Base-by-base conservation (phyloP, 768 basidiomycete species). In the Royoungia palumana region DNA sequence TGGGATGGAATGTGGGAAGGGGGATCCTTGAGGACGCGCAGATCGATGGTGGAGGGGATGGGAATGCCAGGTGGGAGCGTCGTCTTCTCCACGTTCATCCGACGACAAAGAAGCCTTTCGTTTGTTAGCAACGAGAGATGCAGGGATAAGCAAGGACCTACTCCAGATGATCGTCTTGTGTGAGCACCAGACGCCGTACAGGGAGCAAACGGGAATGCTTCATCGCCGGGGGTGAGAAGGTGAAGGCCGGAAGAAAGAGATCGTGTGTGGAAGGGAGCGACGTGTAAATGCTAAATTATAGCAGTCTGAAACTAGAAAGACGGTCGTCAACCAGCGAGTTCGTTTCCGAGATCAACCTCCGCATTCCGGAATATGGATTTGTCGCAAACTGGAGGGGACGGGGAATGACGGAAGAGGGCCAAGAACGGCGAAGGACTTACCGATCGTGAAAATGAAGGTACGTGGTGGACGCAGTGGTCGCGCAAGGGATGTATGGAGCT, bases 1-100 rank as follows among this genome's bases (percentile, higher is more conserved):
- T 85, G 83, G 4, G 81, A 83, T 34, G 83, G 82, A 54, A 73
- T 64, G 44, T 70, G 71, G 6, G 72, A 12, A 32, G 13, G 30
- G 14, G 30, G 71, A 41, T 75, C 70, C 47, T 69, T 74, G 11
- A 72, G 53, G 44, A 80, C 68, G 20, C 69, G 70, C 66, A 83
- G 73, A 52, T 78, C 73, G 48, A 82, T 68, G 2, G 73, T 72
- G 11, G 69, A 49, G 4, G 76, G 79, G 4, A 78, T 57, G 12
- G 57, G 42, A 49, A 57, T 46, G 9, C 64, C 61, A 2, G 64
- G 57, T 5, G 49, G 30, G 28, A 67, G 50, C 6, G 52, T 44
- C 34, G 50, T 50, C 46, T 60, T 63, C 24, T 58, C 61, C 22
- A 72, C 70, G 36, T 72, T 71, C 54, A 70, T 61, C 35, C 55